Conservation (phyloP, 352 stramenopile genomes). For the Globisporangium paroecandrum region DNA sequence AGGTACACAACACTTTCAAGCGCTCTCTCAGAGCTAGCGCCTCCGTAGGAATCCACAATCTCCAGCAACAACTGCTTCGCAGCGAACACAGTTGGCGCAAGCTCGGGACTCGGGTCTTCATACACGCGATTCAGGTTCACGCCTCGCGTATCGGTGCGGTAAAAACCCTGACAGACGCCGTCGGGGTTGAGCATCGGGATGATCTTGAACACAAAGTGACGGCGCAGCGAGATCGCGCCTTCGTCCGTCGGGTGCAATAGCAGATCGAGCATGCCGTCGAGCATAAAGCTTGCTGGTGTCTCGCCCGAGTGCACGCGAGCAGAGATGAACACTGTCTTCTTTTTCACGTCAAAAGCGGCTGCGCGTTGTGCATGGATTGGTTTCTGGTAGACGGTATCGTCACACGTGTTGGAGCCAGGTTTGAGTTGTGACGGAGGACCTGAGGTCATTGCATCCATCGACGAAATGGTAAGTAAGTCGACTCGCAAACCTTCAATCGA, state of each 20-base stretch:
- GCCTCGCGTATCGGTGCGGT: constrained; percentile 79
- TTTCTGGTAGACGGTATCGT: neutral
- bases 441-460: constrained; percentile 13
- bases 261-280: constrained; percentile 56
- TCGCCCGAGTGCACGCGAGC: constrained; percentile 82
- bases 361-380: neutral
- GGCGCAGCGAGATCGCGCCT: constrained; percentile 37
- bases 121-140: constrained; percentile 92
- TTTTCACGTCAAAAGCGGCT: constrained; percentile 22
- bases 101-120: constrained; percentile 33
- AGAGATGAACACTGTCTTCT: constrained; percentile 53
- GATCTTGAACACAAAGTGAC: constrained; percentile 76
- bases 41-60: constrained; percentile 28
- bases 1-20: constrained; percentile 67
- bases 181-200: constrained; percentile 86
- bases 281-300: constrained; percentile 68
- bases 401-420: neutral
- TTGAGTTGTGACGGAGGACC: neutral
- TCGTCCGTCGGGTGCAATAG: constrained; percentile 51
- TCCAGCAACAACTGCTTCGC: constrained; percentile 48
- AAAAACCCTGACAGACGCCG: constrained; percentile 84
- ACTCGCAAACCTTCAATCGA: constrained; percentile 57
- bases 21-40: constrained; percentile 17
- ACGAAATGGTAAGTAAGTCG: constrained; percentile 69
- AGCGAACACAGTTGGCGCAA: constrained; percentile 70